Evolutionary conservation across 2,329 filamentous ascomycete genomes (phyloP).

Genomic region (Phaeomoniella chlamydospora): DNA sequence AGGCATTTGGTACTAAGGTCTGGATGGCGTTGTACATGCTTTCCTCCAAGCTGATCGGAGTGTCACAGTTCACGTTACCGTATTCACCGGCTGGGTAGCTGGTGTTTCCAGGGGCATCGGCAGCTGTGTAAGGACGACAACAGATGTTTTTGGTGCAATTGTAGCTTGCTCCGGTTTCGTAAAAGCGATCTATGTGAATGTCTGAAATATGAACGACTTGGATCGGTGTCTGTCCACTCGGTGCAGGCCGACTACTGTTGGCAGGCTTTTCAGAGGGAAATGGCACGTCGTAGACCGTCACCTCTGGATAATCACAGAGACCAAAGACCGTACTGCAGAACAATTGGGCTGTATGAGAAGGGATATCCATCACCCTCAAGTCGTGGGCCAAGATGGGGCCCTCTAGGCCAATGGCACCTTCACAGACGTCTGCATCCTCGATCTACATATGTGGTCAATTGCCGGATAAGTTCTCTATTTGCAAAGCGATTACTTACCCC

Average conservation of each 20-base stretch:
- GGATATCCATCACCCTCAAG: constrained; percentile 31
- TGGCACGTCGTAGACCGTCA: constrained; percentile 26
- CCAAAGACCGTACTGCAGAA: constrained; percentile 41
- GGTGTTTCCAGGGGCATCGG: constrained; percentile 33
- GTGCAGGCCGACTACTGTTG: constrained; percentile 20
- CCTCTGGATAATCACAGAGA: constrained; percentile 34
- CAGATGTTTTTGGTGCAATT: constrained; percentile 46
- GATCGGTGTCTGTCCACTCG: constrained; percentile 32
- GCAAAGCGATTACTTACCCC: not conserved
- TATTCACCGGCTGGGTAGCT: constrained; percentile 35
- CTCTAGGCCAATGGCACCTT: constrained; percentile 35
- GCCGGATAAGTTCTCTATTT: not conserved
- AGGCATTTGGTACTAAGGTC: constrained; percentile 22
- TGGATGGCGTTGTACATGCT: constrained; percentile 33
- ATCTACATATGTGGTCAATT: not conserved
- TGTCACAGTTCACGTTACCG: constrained; percentile 40
- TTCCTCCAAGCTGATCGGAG: constrained; percentile 34
- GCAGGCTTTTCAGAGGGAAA: constrained; percentile 28
- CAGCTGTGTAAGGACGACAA: constrained; percentile 36
- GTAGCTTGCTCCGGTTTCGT: constrained; percentile 37
- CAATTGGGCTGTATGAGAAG: constrained; percentile 34
- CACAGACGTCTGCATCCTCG: constrained; percentile 34
- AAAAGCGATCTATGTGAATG: constrained; percentile 43
- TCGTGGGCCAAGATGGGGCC: constrained; percentile 38
- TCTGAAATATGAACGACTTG: constrained; percentile 46